Conservation (phyloP, 768 basidiomycete genomes). For the Boletus reticuloceps region DNA sequence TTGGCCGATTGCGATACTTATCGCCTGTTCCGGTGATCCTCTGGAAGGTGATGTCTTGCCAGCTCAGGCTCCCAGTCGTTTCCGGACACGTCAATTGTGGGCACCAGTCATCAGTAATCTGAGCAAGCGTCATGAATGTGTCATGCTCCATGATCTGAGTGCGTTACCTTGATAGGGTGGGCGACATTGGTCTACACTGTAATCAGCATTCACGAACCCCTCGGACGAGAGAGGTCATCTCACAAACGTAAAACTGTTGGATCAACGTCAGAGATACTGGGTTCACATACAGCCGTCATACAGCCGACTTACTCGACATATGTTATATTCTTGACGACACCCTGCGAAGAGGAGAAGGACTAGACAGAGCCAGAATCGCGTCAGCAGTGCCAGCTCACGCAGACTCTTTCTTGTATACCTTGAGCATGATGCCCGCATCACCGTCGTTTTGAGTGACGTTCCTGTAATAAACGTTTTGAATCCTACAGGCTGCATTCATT, state of each 20-base stretch:
- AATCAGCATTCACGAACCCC: no score
- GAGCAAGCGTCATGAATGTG: background rate
- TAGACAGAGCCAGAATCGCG: background rate
- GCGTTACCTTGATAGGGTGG: slow-evolving; percentile 10
- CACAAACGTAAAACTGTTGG: slow-evolving; percentile 12
- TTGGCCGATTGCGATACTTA: background rate
- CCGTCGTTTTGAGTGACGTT: slow-evolving; percentile 1
- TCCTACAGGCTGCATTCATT: background rate
- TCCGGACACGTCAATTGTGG: background rate
- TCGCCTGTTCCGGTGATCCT: slow-evolving; percentile 10
- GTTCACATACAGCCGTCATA: background rate
- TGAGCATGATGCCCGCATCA: slow-evolving; percentile 2
- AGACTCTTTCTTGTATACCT: background rate
- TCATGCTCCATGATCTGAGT: no score
- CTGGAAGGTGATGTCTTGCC: slow-evolving; percentile 6
- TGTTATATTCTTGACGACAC: slow-evolving; percentile 8
- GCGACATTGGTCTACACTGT: background rate
- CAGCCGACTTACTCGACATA: slow-evolving; percentile 7
- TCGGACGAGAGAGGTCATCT: background rate
- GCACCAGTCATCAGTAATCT: slow-evolving; percentile 9
- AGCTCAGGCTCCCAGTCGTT: slow-evolving; percentile 4
- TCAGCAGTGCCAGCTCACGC: background rate
- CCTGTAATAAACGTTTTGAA: slow-evolving; percentile 10
- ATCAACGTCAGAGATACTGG: background rate
- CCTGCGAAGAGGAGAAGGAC: slow-evolving; percentile 11